phyloP scores from a whole-genome alignment of 1,284 basidiomycete genomes.

The Ceratobasidium papillatum region DNA sequence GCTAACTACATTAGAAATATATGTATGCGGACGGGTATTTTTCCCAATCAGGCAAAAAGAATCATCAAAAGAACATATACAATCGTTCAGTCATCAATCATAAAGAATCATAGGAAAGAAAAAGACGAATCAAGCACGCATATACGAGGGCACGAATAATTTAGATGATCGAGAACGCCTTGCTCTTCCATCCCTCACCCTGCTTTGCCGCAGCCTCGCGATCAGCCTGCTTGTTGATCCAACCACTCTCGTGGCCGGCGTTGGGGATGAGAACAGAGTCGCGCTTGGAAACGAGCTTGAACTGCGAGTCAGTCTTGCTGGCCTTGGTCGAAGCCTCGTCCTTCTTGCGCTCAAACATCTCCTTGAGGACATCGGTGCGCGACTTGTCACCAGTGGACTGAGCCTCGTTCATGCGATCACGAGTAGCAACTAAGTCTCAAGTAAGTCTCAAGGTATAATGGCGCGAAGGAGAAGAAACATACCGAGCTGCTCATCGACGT shows the following conservation, averaged over 20 bases:
- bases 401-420: conserved; percentile 77
- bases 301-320: conserved; percentile 55
- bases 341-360: conserved; percentile 69
- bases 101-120: background rate
- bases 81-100: conserved; percentile 37
- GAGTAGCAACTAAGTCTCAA: conserved; percentile 56
- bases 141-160: background rate
- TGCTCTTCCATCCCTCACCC: conserved; percentile 71
- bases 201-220: conserved; percentile 60
- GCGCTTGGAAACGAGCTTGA: conserved; percentile 76
- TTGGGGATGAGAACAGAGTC: conserved; percentile 67
- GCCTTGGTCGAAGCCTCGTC: conserved; percentile 55
- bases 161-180: conserved; percentile 60
- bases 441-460: background rate
- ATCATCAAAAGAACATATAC: conserved; percentile 1
- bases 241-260: conserved; percentile 72
- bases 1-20: conserved; percentile 18
- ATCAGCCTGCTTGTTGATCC: conserved; percentile 72
- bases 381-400: conserved; percentile 62
- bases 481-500: conserved; percentile 83
- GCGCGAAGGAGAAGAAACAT: background rate
- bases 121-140: background rate
- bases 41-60: conserved; percentile 33
- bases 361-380: conserved; percentile 70
- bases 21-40: conserved; percentile 37